Conservation (phyloP, 345 rosid species). For the Reutealis trisperma region DNA sequence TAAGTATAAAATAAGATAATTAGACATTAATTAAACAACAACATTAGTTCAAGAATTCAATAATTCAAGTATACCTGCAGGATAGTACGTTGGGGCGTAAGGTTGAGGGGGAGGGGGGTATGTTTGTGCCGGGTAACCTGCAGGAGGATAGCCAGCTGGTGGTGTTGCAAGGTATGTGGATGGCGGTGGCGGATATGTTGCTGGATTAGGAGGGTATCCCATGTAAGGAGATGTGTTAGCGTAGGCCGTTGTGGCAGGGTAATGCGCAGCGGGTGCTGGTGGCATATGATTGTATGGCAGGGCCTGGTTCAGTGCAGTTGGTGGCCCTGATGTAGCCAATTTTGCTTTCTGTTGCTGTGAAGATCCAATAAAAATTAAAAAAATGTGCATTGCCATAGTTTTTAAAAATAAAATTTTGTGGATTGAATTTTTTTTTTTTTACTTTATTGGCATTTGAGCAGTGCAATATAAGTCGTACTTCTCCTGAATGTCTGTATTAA, state of each 20-base stretch:
- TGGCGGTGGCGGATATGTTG: neutral
- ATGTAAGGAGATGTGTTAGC: neutral
- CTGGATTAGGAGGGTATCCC: conserved; percentile 16
- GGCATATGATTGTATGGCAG: conserved; percentile 10
- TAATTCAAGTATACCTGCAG: neutral
- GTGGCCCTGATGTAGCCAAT: conserved; percentile 13
- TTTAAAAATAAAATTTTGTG: neutral
- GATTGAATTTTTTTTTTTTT: conserved; percentile 2
- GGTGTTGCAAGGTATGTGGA: conserved; percentile 10
- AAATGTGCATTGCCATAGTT: too few species aligned
- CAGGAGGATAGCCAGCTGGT: conserved; percentile 21
- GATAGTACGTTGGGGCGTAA: neutral
- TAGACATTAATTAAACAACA: neutral
- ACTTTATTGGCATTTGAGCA: conserved; percentile 30
- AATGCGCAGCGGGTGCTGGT: conserved; percentile 17
- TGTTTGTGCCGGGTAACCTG: conserved; percentile 8
- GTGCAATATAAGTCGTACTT: conserved; percentile 47
- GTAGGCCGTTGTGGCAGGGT: conserved; percentile 6
- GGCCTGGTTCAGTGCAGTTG: conserved; percentile 13
- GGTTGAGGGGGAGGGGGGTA: neutral
- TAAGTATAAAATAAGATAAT: neutral
- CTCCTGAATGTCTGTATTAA: conserved; percentile 43
- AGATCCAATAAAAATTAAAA: neutral
- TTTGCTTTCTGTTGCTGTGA: conserved; percentile 11
- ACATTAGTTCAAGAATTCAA: neutral